Evolutionary conservation across 140 eudicot species (phyloP), one percentile per base, ranked within the genome.

Genomic region (Flaveria floridana): DNA sequence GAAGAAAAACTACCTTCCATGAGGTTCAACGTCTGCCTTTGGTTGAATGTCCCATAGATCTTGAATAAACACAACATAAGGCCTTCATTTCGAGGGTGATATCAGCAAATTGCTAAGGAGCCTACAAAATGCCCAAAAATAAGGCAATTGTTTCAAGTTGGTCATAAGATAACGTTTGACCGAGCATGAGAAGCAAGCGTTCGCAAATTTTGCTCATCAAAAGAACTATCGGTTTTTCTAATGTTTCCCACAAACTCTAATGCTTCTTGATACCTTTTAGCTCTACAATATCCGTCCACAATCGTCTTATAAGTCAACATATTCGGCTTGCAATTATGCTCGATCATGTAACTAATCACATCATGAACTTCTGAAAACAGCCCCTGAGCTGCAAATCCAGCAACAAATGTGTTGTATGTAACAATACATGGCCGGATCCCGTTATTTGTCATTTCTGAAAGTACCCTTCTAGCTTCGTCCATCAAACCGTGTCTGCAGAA

Each of bases 401-500:
- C 97, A 52, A 94, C 85, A 77, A 94, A 86, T 0, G 99, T 94
- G 68, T 90, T 94, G 67, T 88, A 94, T 0, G 99, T 94, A 47
- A 90, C 90, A 30, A 94, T 88, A 81, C 97, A 90, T 0, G 99
- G 99, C 28, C 89, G 85, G 47, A 90, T 88, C 41, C 97, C 99
- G 53, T 82, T 85, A 48, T 68, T 64, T 23, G 90, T 94, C 99
- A 94, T 94, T 78, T 90, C 97, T 20, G 89, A 84, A 78, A 88
- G 85, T 47, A 70, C 85, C 84, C 88, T 84, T 82, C 93, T 84
- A 30, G 97, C 99, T 76, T 94, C 99, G 48, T 94, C 86, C 99
- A 94, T 94, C 1, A 88, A 84, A 65, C 97, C 99, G 65, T 79
- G 90, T 82, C 99, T 86, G 73, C 99, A 94, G 68, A 94, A 94